Evolutionary conservation across 2,329 filamentous ascomycete species (phyloP).

Genomic region (Lecanicillium sp.): DNA sequence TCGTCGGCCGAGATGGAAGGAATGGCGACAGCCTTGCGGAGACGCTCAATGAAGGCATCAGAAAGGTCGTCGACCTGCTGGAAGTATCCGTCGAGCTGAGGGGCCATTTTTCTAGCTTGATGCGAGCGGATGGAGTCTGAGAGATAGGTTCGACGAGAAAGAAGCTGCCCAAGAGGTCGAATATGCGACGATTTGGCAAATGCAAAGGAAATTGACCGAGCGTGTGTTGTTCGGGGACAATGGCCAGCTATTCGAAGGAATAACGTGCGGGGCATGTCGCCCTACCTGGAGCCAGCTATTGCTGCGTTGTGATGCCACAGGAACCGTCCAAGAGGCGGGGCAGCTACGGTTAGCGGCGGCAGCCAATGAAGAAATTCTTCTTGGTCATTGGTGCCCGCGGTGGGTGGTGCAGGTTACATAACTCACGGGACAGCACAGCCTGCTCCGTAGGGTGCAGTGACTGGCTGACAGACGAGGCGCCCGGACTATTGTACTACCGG

Average conservation of each 20-base stretch:
- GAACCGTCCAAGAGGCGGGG: constrained; percentile 5
- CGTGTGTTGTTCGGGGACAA: constrained; percentile 6
- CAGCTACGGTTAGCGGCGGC: constrained; percentile 7
- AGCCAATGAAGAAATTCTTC: constrained; percentile 8
- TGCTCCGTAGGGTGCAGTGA: too few relatives aligned
- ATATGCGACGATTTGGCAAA: not conserved
- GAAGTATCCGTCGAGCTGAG: constrained; percentile 86
- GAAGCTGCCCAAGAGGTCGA: constrained; percentile 1
- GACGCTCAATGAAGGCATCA: constrained; percentile 77
- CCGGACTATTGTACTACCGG: too few relatives aligned
- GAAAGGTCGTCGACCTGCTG: constrained; percentile 79
- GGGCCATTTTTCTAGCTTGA: constrained; percentile 72
- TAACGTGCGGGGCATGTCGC: constrained; percentile 11
- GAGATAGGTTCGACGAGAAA: constrained; percentile 34
- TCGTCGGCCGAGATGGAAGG: constrained; percentile 92
- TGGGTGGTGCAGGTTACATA: too few relatives aligned
- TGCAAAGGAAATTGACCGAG: not conserved
- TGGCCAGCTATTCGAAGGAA: constrained; percentile 9
- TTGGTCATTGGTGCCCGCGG: constrained; percentile 1
- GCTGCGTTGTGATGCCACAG: not conserved
- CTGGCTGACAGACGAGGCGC: too few relatives aligned
- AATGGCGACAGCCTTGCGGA: constrained; percentile 89
- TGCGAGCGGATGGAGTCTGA: constrained; percentile 45
- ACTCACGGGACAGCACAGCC: too few relatives aligned
- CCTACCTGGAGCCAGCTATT: constrained; percentile 2